phyloP scores from a whole-genome alignment of 2,329 filamentous ascomycete genomes.

The Cladophialophora immunda region DNA sequence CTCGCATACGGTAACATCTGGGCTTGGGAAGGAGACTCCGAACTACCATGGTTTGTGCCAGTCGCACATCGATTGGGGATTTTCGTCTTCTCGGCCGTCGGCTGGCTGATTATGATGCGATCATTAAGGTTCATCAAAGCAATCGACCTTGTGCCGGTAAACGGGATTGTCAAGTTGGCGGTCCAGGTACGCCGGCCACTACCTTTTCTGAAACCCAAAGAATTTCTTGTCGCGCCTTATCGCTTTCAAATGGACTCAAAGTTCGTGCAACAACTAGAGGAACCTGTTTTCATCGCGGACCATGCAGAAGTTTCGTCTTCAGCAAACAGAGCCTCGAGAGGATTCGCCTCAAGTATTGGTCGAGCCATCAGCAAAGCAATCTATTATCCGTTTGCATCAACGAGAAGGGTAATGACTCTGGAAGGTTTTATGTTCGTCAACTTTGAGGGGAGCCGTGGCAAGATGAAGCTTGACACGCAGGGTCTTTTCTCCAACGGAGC shows the following conservation, averaged over 20 bases:
- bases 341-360: constrained; percentile 17
- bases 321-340: background rate
- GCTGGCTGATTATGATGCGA: constrained; percentile 29
- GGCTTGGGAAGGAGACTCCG: constrained; percentile 22
- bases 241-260: constrained; percentile 32
- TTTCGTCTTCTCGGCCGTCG: constrained; percentile 27
- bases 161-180: constrained; percentile 30
- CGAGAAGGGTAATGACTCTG: constrained; percentile 29
- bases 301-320: background rate
- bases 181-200: constrained; percentile 33
- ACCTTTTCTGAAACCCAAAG: constrained; percentile 32
- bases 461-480: constrained; percentile 32
- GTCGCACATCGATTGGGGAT: constrained; percentile 31
- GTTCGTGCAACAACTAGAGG: constrained; percentile 30
- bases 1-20: constrained; percentile 31
- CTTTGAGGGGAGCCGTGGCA: constrained; percentile 18
- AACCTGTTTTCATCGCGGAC: constrained; percentile 27
- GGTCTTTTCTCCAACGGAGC: constrained; percentile 30
- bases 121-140: constrained; percentile 31
- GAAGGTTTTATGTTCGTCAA: constrained; percentile 33
- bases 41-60: constrained; percentile 29
- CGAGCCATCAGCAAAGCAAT: constrained; percentile 30
- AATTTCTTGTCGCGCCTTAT: constrained; percentile 30
- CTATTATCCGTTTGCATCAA: constrained; percentile 32
- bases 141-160: constrained; percentile 28